Percentiles rank a stretch among this genome's conserved stretches.
These are phyloP conservation scores for Paramecium primaurelia DNA, from an alignment of 73 alveolate species.

Conservation along the genomic window DNA sequence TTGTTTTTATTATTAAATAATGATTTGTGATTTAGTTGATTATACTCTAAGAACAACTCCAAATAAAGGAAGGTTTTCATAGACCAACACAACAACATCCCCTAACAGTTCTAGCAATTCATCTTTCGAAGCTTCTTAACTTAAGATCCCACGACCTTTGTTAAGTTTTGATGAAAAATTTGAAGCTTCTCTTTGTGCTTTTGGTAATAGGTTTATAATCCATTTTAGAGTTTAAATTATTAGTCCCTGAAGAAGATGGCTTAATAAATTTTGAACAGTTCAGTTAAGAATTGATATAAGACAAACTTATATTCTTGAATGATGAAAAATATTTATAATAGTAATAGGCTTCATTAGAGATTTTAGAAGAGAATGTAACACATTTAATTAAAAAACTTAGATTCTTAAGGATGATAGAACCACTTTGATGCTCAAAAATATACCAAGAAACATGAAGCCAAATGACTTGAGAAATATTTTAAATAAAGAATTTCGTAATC, in stretches of 20 bases:
- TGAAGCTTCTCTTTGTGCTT: constrained; percentile 39
- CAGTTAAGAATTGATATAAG: not conserved
- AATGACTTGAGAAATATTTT: not conserved
- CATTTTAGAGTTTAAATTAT: constrained; percentile 23
- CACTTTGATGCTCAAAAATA: constrained; percentile 31
- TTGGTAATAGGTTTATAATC: not conserved
- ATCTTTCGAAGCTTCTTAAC: not conserved
- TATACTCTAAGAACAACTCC: constrained; percentile 28
- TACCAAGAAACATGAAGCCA: constrained; percentile 26
- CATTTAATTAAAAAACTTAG: not conserved
- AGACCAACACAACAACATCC: constrained; percentile 16
- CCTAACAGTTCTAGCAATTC: constrained; percentile 38
- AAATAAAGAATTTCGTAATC: constrained; percentile 7
- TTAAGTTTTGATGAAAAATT: constrained; percentile 31
- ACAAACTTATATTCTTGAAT: not conserved
- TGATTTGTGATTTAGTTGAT: constrained; percentile 29
- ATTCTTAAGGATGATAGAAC: constrained; percentile 30
- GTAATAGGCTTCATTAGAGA: not conserved
- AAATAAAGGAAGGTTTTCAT: not conserved
- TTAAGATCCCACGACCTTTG: not conserved
- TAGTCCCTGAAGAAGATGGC: constrained; percentile 43
- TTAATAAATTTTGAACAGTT: not conserved
- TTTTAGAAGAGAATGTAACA: not conserved
- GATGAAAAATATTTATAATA: not conserved
- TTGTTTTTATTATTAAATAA: constrained; percentile 23